phyloP scores from a whole-genome alignment of 2,329 filamentous ascomycete species.

The Colletotrichum karsti region DNA sequence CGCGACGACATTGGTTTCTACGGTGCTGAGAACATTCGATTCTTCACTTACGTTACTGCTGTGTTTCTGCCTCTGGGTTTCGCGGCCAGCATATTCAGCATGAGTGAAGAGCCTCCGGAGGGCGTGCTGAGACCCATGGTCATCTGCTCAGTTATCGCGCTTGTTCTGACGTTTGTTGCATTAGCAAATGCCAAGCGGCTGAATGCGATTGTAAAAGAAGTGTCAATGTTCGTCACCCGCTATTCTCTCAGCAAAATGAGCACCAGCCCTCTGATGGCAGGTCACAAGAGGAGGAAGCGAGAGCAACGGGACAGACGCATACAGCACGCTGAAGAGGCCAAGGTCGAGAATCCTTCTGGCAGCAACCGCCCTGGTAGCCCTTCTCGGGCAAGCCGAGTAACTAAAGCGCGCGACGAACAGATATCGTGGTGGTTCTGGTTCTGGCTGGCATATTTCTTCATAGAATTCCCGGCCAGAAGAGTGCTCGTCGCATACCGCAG shows the following conservation, averaged over 20 bases:
- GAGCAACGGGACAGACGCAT: neutral
- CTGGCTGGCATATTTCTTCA: neutral
- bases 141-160: neutral
- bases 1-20: constrained; percentile 24
- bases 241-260: neutral
- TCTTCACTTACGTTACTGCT: constrained; percentile 44
- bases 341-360: neutral
- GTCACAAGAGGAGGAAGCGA: neutral
- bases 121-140: neutral
- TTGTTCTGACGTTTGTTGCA: neutral
- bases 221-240: fast-evolving
- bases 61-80: constrained; percentile 43
- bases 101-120: constrained; percentile 22
- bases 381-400: neutral
- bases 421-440: neutral
- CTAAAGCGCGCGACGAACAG: neutral
- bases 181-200: neutral
- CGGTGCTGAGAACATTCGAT: constrained; percentile 37
- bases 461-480: neutral
- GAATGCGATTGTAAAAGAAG: neutral
- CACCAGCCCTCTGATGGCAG: too few species aligned
- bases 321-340: neutral
- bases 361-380: neutral
- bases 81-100: constrained; percentile 41
- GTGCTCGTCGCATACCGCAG: neutral